Base-by-base conservation (phyloP, 139 green algal genomes). In the Coelastrella sp. region DNA sequence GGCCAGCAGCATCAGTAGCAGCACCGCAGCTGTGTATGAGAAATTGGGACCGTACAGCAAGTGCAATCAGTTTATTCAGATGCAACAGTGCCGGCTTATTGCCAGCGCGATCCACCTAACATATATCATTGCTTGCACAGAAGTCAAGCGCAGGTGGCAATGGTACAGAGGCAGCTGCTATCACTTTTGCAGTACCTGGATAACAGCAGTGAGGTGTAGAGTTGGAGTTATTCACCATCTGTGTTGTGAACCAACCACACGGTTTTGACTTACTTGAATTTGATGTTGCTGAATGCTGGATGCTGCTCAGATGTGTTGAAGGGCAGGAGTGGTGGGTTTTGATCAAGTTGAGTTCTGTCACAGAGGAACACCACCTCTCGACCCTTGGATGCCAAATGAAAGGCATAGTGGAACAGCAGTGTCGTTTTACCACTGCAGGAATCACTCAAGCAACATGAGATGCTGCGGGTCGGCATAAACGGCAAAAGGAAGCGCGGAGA, bases 351-450 rank as follows among this genome's bases (percentile, higher is more conserved):
- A 4, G 58, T 59, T 14, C 25, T 58, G 58, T 90, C 24, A 56
- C 85, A 90, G 6, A 90, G 35, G 11, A 90, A 61, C 73, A 58
- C 11, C 58, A 90, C 85, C 56, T 80, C 74, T 4, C 27, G 27
- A 12, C 85, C 85, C 10, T 27, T 25, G 22, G n/a, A 66, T 10
- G 85, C 85, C 20, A 84, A 25, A 24, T 60, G n/a, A 59, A 83
- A 90, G 1, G 85, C 85, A 74, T 65, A 90, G 4, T 90, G 85
- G 20, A 90, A 90, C 85, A 90, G 20, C 73, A 90, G 73, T 3
- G 85, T 84, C 0, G 85, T 84, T 58, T 84, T 83, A 12, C 85
- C 85, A 80, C 85, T 90, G 85, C 74, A 82, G 24, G 27, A 27
- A 25, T 0, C 17, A 87, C 10, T 49, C 35, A 49, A 49, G 3